phyloP scores from a whole-genome alignment of 1,139 yeast genomes.

The Taphrina betulina region DNA sequence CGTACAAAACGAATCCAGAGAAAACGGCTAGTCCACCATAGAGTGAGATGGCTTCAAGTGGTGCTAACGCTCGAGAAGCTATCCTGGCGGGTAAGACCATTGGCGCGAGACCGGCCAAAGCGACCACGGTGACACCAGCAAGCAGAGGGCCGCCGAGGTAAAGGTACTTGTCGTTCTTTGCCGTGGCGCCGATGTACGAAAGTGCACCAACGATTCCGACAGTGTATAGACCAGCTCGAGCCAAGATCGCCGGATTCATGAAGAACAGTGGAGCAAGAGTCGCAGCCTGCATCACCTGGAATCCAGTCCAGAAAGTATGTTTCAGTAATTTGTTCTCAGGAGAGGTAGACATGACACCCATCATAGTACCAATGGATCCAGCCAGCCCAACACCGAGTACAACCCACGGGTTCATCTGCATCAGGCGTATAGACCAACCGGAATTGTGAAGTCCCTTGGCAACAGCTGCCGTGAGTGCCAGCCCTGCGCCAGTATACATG shows the following conservation, averaged over 20 bases:
- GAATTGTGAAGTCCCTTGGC: conserved; percentile 30
- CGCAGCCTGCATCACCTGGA: conserved; percentile 31
- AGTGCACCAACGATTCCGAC: conserved; percentile 32
- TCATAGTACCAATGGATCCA: conserved; percentile 29
- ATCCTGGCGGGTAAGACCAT: conserved; percentile 30
- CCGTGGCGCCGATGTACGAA: conserved; percentile 31
- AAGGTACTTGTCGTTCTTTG: conserved; percentile 27
- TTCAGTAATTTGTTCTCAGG: conserved; percentile 18
- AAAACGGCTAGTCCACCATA: conserved; percentile 33
- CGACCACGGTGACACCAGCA: conserved; percentile 30
- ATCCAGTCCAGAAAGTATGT: conserved; percentile 30
- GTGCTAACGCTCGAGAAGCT: conserved; percentile 27
- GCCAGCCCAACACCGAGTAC: conserved; percentile 29
- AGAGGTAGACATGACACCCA: conserved; percentile 29
- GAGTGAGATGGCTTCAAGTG: conserved; percentile 22
- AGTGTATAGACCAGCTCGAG: conserved; percentile 32
- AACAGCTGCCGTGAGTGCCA: conserved; percentile 30
- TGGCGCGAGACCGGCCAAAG: conserved; percentile 33
- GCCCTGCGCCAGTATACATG: conserved; percentile 31
- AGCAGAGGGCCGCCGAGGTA: conserved; percentile 33
- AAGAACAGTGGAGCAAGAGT: conserved; percentile 30
- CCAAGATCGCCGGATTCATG: conserved; percentile 31
- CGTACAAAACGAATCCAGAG: conserved; percentile 28
- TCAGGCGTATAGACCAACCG: conserved; percentile 31
- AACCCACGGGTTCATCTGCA: conserved; percentile 33